Evolutionary conservation across 2,329 filamentous ascomycete genomes (phyloP).

Genomic region (Ophiocordyceps camponoti-rufipedis): DNA sequence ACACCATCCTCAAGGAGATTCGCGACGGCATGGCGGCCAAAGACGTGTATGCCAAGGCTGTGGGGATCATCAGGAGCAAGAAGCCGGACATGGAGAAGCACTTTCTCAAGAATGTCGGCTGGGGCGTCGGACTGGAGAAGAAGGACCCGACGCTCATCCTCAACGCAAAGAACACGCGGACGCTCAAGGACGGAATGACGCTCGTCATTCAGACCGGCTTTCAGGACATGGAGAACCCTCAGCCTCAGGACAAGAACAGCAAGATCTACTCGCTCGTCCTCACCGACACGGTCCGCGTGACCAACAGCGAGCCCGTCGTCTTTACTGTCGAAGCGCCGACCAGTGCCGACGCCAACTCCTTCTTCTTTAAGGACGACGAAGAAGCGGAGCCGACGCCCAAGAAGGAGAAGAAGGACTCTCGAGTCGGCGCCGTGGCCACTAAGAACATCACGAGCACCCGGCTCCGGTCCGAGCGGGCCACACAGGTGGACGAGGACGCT

Average conservation of each 20-base stretch:
- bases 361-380: conserved; percentile 97
- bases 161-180: conserved; percentile 69
- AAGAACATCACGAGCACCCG: conserved; percentile 94
- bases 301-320: conserved; percentile 57
- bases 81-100: conserved; percentile 92
- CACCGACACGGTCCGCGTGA: conserved; percentile 84
- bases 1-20: conserved; percentile 76
- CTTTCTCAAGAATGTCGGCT: conserved; percentile 83
- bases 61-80: conserved; percentile 65
- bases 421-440: conserved; percentile 72
- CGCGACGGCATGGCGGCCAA: conserved; percentile 73
- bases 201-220: conserved; percentile 81
- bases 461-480: conserved; percentile 75
- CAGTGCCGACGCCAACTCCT: conserved; percentile 85
- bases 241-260: conserved; percentile 76
- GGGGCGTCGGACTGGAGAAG: conserved; percentile 82
- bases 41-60: conserved; percentile 80
- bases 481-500: conserved; percentile 74
- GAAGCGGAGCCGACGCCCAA: conserved; percentile 74
- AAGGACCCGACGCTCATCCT: conserved; percentile 68
- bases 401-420: conserved; percentile 70
- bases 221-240: conserved; percentile 71
- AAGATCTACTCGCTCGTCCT: conserved; percentile 78
- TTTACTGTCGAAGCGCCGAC: conserved; percentile 89
- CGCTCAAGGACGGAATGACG: conserved; percentile 92